Percentiles rank a stretch among this genome's conserved stretches.
Conservation (phyloP, 768 basidiomycete species). For the Clavaria fumosa region DNA sequence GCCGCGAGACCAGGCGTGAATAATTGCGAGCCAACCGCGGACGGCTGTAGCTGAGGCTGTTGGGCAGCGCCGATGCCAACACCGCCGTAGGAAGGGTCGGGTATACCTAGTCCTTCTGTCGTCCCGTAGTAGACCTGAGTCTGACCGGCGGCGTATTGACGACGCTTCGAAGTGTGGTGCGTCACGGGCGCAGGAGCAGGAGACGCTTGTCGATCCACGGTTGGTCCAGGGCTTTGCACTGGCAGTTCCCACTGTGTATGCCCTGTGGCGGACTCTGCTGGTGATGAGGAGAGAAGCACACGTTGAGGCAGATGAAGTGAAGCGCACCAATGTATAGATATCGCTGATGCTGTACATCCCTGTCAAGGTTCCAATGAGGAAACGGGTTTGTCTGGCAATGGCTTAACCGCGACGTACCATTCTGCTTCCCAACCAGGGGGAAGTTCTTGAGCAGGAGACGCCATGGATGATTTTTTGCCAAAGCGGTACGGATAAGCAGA, state of each 20-base stretch:
- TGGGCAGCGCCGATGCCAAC: constrained; percentile 14
- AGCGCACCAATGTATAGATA: constrained; percentile 81
- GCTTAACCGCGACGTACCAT: constrained; percentile 62
- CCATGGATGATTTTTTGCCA: constrained; percentile 24
- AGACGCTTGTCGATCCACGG: constrained; percentile 24
- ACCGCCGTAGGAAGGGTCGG: constrained; percentile 26
- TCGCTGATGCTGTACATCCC: constrained; percentile 68
- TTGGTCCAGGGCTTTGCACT: constrained; percentile 20
- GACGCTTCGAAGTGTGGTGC: constrained; percentile 45
- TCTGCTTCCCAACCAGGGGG: constrained; percentile 90
- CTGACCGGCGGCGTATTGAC: constrained; percentile 91
- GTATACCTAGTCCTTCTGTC: constrained; percentile 28
- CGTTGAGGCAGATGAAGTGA: constrained; percentile 6
- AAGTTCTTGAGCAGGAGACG: constrained; percentile 45
- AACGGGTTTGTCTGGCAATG: constrained; percentile 2
- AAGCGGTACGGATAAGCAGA: no score
- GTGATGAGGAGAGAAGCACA: constrained; percentile 12
- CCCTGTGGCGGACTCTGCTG: constrained; percentile 65
- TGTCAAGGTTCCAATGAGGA: constrained; percentile 19
- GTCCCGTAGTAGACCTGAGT: constrained; percentile 75
- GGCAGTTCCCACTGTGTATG: constrained; percentile 87
- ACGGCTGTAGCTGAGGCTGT: constrained; percentile 25
- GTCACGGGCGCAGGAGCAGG: constrained; percentile 32
- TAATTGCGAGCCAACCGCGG: constrained; percentile 35
- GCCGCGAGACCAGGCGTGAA: constrained; percentile 75